Base-by-base conservation (phyloP, 257 asterid species). In the Solanum neorickii region DNA sequence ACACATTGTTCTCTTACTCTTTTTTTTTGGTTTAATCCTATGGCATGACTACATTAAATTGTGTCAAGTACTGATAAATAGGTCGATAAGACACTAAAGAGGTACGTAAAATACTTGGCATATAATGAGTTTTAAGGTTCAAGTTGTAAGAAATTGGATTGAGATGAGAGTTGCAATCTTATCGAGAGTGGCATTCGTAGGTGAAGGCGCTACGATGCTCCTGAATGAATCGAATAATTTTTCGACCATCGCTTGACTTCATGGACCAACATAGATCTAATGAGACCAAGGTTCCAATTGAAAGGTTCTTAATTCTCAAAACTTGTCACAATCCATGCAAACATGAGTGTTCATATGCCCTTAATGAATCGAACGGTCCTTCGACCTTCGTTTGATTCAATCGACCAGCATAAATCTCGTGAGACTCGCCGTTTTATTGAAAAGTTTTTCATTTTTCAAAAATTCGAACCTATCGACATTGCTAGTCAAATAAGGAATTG, bases 141-240 rank as follows among this genome's bases (percentile, higher is more conserved):
- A 73, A 73, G 46, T 68, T n/a, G 3, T 65, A 65, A 69, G 21
- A 33, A 70, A 31, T 70, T 31, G 25, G 3, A 29, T 31, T 15
- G n/a, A 70, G 42, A 31, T 14, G 13, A 31, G 42, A 31, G 44
- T 70, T 3, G 4, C 7, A 33, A 5, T 70, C 25, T 8, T 8
- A 13, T 0, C 9, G 1, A 15, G 20, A 29, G 31, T 29, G n/a
- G 0, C n/a, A 20, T 29, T 60, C 3, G 13, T 6, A 1, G 5
- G n/a, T 7, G 6, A 69, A 9, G 76, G 12, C 6, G 3, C 7
- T 15, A 15, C 2, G 31, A 16, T 31, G 25, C 25, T 16, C 4
- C 13, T 16, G 3, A 31, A 31, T 69, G 7, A 29, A 14, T 29
- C 6, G n/a, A 15, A 69, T 31, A 7, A 6, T 15, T 6, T 12